phyloP scores from a whole-genome alignment of 441 rosid genomes.

The Jatropha multifida region DNA sequence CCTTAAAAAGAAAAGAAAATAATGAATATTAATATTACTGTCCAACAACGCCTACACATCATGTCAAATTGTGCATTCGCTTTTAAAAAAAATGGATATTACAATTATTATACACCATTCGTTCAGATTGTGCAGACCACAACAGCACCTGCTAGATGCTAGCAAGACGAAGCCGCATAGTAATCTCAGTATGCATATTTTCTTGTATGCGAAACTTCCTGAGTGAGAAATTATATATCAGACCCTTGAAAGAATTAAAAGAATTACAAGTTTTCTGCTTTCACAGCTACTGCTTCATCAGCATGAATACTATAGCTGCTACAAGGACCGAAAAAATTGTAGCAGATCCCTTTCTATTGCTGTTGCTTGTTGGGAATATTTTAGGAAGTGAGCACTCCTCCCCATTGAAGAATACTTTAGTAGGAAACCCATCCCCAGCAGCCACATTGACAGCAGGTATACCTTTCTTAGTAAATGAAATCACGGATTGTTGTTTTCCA shows the following conservation, averaged over 20 bases:
- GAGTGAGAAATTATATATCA: slow-evolving; percentile 21
- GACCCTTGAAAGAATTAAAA: slow-evolving; percentile 38
- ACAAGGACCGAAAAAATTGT: slow-evolving; percentile 30
- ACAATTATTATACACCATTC: slow-evolving; percentile 1
- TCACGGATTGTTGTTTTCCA: slow-evolving; percentile 90
- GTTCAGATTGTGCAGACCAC: slow-evolving; percentile 8
- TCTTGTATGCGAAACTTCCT: slow-evolving; percentile 14
- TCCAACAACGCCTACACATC: slow-evolving; percentile 14
- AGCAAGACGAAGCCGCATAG: background rate
- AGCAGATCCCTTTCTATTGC: slow-evolving; percentile 33
- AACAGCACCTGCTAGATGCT: slow-evolving; percentile 3
- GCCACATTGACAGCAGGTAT: slow-evolving; percentile 64
- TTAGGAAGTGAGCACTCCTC: slow-evolving; percentile 88
- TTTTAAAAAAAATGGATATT: slow-evolving; percentile 14
- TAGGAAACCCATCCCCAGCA: slow-evolving; percentile 83
- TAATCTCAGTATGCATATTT: slow-evolving; percentile 16
- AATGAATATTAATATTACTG: background rate
- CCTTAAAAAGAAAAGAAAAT: background rate
- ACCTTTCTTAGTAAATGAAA: slow-evolving; percentile 84
- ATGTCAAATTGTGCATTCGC: slow-evolving; percentile 21
- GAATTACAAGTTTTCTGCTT: slow-evolving; percentile 24
- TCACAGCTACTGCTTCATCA: slow-evolving; percentile 38
- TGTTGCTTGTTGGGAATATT: slow-evolving; percentile 47
- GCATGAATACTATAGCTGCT: slow-evolving; percentile 35
- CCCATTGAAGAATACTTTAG: slow-evolving; percentile 92